phyloP scores from a whole-genome alignment of 1,139 yeast species.

The Kluyveromyces sp. region DNA sequence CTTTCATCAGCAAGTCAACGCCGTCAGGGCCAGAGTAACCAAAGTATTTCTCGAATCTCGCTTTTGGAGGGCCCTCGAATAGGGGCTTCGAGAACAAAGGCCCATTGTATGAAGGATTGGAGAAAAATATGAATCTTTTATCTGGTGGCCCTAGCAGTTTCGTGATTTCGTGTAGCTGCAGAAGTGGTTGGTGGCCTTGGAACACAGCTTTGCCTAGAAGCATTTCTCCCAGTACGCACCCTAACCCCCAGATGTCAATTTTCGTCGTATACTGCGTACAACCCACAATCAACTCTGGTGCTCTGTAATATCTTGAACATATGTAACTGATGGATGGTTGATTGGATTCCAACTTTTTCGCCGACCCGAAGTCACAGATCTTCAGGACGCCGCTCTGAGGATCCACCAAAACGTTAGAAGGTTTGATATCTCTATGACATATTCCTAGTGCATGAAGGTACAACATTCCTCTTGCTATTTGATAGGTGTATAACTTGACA shows the following conservation, averaged over 20 bases:
- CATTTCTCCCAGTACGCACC: slow-evolving; percentile 83
- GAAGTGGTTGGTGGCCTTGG: slow-evolving; percentile 70
- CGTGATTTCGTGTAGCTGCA: slow-evolving; percentile 70
- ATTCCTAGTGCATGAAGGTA: slow-evolving; percentile 74
- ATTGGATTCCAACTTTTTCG: slow-evolving; percentile 64
- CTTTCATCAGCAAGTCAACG: slow-evolving; percentile 59
- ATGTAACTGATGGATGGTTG: slow-evolving; percentile 75
- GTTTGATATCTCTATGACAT: slow-evolving; percentile 77
- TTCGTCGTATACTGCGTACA: slow-evolving; percentile 69
- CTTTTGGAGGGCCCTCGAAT: slow-evolving; percentile 50
- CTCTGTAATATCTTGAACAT: slow-evolving; percentile 74
- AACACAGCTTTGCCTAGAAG: slow-evolving; percentile 72
- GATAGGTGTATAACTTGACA: slow-evolving; percentile 72
- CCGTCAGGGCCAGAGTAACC: slow-evolving; percentile 66
- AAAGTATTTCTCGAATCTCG: slow-evolving; percentile 63
- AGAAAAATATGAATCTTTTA: slow-evolving; percentile 63
- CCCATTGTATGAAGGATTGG: slow-evolving; percentile 69
- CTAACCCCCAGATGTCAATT: slow-evolving; percentile 81
- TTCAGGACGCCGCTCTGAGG: slow-evolving; percentile 59
- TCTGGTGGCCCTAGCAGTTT: slow-evolving; percentile 70
- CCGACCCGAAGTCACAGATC: slow-evolving; percentile 79
- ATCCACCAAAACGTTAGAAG: slow-evolving; percentile 69
- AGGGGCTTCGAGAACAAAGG: slow-evolving; percentile 64
- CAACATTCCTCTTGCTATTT: slow-evolving; percentile 74
- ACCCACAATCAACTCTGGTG: slow-evolving; percentile 77